These are phyloP conservation scores for Flaveria brownii DNA, from an alignment of 129 eudicot genomes.

Conservation along the genomic window DNA sequence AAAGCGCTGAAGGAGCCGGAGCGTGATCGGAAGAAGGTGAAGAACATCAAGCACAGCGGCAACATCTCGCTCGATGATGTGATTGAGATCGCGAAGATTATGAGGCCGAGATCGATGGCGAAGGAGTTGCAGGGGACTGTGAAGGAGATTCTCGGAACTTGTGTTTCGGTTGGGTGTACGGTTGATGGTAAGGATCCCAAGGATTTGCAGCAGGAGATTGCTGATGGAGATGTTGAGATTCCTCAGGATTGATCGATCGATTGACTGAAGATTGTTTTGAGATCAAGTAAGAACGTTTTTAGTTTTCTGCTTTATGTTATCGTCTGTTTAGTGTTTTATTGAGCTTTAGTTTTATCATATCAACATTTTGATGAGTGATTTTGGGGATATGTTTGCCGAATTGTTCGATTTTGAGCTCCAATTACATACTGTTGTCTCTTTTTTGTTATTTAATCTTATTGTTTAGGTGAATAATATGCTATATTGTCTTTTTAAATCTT, in stretches of 20 bases:
- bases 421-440: not conserved
- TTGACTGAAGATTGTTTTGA: not conserved
- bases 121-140: slow-evolving; percentile 13
- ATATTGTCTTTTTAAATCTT: not conserved
- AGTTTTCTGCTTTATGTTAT: not conserved
- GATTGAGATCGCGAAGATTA: slow-evolving; percentile 7
- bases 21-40: slow-evolving; percentile 19
- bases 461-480: not conserved
- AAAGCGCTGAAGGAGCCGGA: slow-evolving; percentile 18
- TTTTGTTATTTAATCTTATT: not conserved
- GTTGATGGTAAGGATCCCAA: slow-evolving; percentile 12
- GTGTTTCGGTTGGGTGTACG: slow-evolving; percentile 18
- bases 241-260: slow-evolving; percentile 11
- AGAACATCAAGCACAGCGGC: slow-evolving; percentile 14
- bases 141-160: slow-evolving; percentile 14
- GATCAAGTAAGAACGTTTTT: not conserved
- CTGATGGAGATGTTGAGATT: slow-evolving; percentile 18
- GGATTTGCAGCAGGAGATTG: slow-evolving; percentile 15
- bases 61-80: slow-evolving; percentile 11
- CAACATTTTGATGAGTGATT: not conserved
- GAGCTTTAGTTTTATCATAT: not conserved
- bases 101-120: slow-evolving; percentile 13
- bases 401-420: not conserved
- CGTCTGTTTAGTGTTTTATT: not conserved
- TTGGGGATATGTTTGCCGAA: not conserved